These are phyloP conservation scores for Cladochytrium replicatum DNA, from an alignment of 192 early-diverging fungal species.

Conservation along the genomic window DNA sequence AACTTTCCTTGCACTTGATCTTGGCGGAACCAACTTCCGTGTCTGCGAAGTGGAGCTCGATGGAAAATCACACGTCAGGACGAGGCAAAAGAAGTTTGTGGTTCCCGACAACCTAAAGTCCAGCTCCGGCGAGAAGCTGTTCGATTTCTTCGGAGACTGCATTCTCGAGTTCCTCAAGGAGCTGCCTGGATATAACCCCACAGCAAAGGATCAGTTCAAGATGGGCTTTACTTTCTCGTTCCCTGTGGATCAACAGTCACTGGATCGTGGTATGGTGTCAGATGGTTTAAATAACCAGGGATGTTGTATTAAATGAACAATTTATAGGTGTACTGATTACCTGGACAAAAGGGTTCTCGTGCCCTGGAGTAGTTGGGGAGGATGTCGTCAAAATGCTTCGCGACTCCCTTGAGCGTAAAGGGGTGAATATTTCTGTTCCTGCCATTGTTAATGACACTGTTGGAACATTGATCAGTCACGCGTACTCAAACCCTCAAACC, in stretches of 20 bases:
- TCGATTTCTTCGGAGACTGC: slow-evolving; percentile 88
- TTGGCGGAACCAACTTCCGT: slow-evolving; percentile 93
- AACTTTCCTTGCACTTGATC: slow-evolving; percentile 79
- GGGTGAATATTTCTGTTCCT: slow-evolving; percentile 62
- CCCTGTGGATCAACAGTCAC: slow-evolving; percentile 66
- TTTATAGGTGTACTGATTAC: slow-evolving; percentile 30
- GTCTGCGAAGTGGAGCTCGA: slow-evolving; percentile 73
- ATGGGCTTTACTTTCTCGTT: slow-evolving; percentile 98
- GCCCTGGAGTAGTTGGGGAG: slow-evolving; percentile 60
- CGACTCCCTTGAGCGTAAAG: slow-evolving; percentile 62
- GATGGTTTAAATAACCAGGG: no score
- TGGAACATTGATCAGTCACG: slow-evolving; percentile 81
- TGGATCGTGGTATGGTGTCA: no score
- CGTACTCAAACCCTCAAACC: slow-evolving; percentile 71
- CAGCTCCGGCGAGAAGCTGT: slow-evolving; percentile 56
- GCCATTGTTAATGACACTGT: slow-evolving; percentile 97
- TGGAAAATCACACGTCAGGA: slow-evolving; percentile 58
- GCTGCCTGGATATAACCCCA: slow-evolving; percentile 16
- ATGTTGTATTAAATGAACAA: no score
- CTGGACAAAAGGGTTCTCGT: slow-evolving; percentile 82
- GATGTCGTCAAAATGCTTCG: slow-evolving; percentile 81
- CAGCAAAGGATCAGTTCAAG: no score
- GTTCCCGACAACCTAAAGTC: slow-evolving; percentile 71
- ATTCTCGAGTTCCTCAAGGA: slow-evolving; percentile 64
- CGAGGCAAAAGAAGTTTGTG: slow-evolving; percentile 63